Percentiles rank a stretch among this genome's conserved stretches.
phyloP scores from a whole-genome alignment of 768 basidiomycete species.

The Boletus tomentosulus region DNA sequence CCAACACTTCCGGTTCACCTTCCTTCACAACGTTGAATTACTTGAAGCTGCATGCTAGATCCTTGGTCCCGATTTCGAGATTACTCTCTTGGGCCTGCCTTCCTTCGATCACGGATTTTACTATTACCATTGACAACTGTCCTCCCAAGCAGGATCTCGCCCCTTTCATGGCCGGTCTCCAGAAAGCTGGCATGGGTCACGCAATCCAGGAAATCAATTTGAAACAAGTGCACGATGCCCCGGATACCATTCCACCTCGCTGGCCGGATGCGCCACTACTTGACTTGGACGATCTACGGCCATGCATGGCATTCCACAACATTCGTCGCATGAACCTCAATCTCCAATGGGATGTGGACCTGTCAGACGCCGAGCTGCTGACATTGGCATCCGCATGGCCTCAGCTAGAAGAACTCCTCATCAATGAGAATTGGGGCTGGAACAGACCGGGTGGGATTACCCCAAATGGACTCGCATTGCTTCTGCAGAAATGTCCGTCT shows the following conservation, averaged over 20 bases:
- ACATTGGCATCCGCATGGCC: slow-evolving; percentile 9
- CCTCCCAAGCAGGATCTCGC: not conserved
- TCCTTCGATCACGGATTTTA: not conserved
- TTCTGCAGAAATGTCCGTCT: not conserved
- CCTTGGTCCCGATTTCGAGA: not conserved
- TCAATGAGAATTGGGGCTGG: slow-evolving; percentile 12
- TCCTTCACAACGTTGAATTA: not conserved
- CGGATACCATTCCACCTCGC: not conserved
- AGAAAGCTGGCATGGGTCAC: not conserved
- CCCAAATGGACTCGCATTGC: not conserved
- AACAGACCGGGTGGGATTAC: slow-evolving; percentile 2
- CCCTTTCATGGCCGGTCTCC: not conserved
- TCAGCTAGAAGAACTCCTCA: not conserved
- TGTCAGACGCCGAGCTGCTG: not conserved
- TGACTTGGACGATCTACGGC: slow-evolving; percentile 1
- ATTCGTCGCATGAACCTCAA: not conserved
- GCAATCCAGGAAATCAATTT: not conserved
- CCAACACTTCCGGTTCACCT: not conserved
- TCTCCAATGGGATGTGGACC: not conserved
- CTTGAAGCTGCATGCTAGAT: not conserved
- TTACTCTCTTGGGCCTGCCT: not conserved
- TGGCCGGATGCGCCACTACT: not conserved
- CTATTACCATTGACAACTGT: not conserved
- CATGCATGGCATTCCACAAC: not conserved
- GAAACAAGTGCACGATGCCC: not conserved